These are phyloP conservation scores for Torulaspora franciscae DNA, from an alignment of 805 yeast genomes.

Conservation along the genomic window DNA sequence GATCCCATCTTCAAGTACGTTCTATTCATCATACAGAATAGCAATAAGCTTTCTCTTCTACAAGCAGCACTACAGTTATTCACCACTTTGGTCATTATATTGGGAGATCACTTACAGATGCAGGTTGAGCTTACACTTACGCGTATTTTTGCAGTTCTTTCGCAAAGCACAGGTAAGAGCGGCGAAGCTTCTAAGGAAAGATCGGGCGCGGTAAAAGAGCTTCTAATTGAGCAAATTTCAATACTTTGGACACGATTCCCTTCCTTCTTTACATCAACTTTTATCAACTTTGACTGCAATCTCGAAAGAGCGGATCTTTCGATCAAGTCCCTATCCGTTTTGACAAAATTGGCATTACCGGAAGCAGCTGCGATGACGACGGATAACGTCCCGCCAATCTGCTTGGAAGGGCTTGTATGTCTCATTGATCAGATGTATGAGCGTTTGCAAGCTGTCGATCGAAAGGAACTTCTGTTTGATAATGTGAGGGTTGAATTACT, in stretches of 20 bases:
- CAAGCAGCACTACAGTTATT: slow-evolving; percentile 73
- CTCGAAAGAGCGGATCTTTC: slow-evolving; percentile 79
- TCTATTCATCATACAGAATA: slow-evolving; percentile 67
- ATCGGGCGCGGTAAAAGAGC: slow-evolving; percentile 58
- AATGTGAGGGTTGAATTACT: slow-evolving; percentile 24
- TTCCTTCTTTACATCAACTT: slow-evolving; percentile 65
- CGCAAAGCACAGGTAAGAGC: slow-evolving; percentile 19
- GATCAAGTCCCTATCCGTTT: slow-evolving; percentile 56
- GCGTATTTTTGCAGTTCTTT: slow-evolving; percentile 55
- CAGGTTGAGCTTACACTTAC: slow-evolving; percentile 74
- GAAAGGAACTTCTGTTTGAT: slow-evolving; percentile 21
- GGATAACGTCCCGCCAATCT: slow-evolving; percentile 85
- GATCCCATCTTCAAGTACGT: slow-evolving; percentile 84
- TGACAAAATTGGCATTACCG: slow-evolving; percentile 77
- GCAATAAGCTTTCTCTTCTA: slow-evolving; percentile 65
- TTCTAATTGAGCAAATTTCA: slow-evolving; percentile 78
- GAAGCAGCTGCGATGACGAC: slow-evolving; percentile 78
- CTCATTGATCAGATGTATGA: slow-evolving; percentile 59
- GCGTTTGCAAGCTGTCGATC: slow-evolving; percentile 33
- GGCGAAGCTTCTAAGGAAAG: slow-evolving; percentile 28
- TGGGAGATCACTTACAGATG: slow-evolving; percentile 61
- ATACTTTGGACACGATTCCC: slow-evolving; percentile 79
- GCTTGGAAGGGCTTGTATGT: slow-evolving; percentile 79
- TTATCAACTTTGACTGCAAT: slow-evolving; percentile 85
- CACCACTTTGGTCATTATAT: slow-evolving; percentile 61